Base-by-base conservation (phyloP, 345 rosid species). In the Heritiera fomes region DNA sequence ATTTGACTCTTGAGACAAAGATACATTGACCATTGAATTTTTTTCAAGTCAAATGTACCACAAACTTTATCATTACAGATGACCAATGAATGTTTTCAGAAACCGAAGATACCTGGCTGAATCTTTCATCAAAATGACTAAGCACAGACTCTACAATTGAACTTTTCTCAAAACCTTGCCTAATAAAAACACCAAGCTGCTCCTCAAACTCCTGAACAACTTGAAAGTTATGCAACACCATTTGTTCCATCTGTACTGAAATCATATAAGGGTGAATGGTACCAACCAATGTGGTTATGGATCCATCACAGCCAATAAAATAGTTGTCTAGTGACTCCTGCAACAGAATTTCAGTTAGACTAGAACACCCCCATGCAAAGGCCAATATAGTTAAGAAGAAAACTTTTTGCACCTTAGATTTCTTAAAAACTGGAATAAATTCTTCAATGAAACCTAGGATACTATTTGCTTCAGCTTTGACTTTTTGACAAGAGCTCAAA, bases 251-350 rank as follows among this genome's bases (percentile, higher is more conserved):
- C 77, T 83, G 82, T 60, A 80, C 81, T 28, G 97, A 82, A 79
- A 88, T 82, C 83, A 89, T 83, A 80, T 41, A 65, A 59, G 87
- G 91, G 77, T 56, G 77, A 67, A 64, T 64, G 61, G 82, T 77
- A 76, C 73, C 76, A 46, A 73, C 82, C 77, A 85, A 71, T 59
- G 80, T 79, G 63, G 77, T 75, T 80, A 85, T 79, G 55, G 80
- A 80, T 78, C 86, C 91, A 49, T 85, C 76, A 62, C 66, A 73
- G 53, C 85, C 82, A 77, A 91, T 80, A 83, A 95, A 90, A 83
- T 83, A 82, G 78, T 63, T 78, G 84, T 96, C 98, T 88, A 96
- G 80, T 23, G 84, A 85, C 73, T 87, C 98, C 99, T 93, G 89
- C 52, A 53, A 76, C 73, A 80, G 63, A 82, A 50, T 63, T 47